Evolutionary conservation across 208 protist species (phyloP).

Genomic region (Angomonas deanei): DNA sequence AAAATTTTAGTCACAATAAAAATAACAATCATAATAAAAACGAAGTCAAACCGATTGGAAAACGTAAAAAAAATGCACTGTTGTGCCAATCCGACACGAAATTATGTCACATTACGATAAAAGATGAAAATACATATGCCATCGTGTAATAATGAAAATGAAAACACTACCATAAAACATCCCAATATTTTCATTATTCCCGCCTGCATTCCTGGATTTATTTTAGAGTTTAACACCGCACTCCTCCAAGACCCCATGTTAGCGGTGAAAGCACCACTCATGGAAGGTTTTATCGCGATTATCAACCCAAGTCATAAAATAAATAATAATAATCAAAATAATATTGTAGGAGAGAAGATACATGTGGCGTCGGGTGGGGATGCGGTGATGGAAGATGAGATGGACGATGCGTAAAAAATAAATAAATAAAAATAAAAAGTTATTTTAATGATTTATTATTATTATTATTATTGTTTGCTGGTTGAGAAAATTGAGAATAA

Average conservation of each 20-base stretch:
- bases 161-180: background rate
- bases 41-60: slow-evolving; percentile 63
- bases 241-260: slow-evolving; percentile 53
- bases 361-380: background rate
- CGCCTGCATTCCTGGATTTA: slow-evolving; percentile 71
- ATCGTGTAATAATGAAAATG: background rate
- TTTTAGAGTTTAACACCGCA: slow-evolving; percentile 70
- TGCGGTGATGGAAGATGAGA: background rate
- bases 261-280: slow-evolving; percentile 38
- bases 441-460: slow-evolving; percentile 4
- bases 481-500: background rate
- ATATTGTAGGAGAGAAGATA: background rate
- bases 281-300: slow-evolving; percentile 73
- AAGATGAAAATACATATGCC: background rate
- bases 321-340: background rate
- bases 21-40: slow-evolving; percentile 40
- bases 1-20: slow-evolving; percentile 24
- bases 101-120: slow-evolving; percentile 47
- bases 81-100: slow-evolving; percentile 76
- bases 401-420: background rate
- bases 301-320: slow-evolving; percentile 49
- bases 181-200: slow-evolving; percentile 44
- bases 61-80: slow-evolving; percentile 82
- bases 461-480: background rate
- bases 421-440: background rate